Conservation (phyloP, 108 stramenopile species). For the Discostella pseudostelligera region DNA sequence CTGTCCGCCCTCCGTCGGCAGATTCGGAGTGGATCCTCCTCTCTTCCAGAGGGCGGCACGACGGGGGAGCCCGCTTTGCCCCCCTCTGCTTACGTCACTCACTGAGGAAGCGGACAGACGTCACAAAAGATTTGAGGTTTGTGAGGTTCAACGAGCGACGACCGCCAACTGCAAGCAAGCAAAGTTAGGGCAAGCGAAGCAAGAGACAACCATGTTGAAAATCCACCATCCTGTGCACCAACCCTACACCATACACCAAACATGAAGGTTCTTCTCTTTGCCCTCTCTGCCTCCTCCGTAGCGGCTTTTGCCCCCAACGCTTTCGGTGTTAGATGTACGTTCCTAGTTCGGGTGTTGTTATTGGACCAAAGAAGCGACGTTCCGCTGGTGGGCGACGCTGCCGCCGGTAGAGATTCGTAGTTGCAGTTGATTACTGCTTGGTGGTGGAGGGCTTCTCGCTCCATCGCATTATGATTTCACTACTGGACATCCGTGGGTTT, state of each 20-base stretch:
- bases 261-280: slow-evolving; percentile 61
- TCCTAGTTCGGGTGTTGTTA: slow-evolving; percentile 1
- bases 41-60: no score
- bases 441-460: no score
- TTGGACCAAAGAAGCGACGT: background rate
- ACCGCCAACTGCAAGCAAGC: background rate
- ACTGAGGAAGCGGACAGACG: slow-evolving; percentile 6
- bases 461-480: no score
- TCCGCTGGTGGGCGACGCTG: background rate
- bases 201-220: no score
- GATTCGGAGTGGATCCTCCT: no score
- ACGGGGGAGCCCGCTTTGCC: background rate
- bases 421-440: no score
- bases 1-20: no score
- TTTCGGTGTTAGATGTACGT: slow-evolving; percentile 78
- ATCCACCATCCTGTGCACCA: no score
- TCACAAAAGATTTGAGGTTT: slow-evolving; percentile 3
- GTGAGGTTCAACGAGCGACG: slow-evolving; percentile 5
- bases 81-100: slow-evolving; percentile 4
- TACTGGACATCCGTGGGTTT: no score
- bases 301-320: slow-evolving; percentile 81
- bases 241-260: slow-evolving; percentile 9
- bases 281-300: slow-evolving; percentile 68
- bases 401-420: background rate
- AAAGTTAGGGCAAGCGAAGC: background rate